phyloP scores from a whole-genome alignment of 805 yeast genomes.

The Wickerhamomyces bisporus region DNA sequence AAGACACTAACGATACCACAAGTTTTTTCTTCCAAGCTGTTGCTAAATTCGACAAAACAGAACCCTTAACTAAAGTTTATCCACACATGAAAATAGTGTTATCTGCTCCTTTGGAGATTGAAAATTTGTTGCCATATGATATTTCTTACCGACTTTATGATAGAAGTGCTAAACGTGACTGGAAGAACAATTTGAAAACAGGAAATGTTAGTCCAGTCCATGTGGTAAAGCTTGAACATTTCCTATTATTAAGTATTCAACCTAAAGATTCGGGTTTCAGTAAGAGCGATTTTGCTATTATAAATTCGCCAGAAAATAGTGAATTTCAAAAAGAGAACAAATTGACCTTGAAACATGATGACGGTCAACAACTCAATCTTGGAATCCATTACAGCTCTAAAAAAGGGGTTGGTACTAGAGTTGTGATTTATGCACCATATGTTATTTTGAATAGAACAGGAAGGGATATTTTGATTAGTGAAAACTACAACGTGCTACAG shows the following conservation, averaged over 20 bases:
- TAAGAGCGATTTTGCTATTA: conserved; percentile 69
- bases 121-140: conserved; percentile 81
- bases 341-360: conserved; percentile 47
- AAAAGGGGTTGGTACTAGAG: conserved; percentile 54
- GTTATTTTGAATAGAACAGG: conserved; percentile 79
- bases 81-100: conserved; percentile 78
- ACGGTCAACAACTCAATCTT: conserved; percentile 64
- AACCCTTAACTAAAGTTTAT: conserved; percentile 67
- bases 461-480: conserved; percentile 50
- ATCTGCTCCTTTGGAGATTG: conserved; percentile 82
- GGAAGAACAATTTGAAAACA: conserved; percentile 55
- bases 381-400: conserved; percentile 57
- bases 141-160: conserved; percentile 71
- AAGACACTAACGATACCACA: conserved; percentile 32
- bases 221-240: conserved; percentile 67
- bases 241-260: conserved; percentile 64
- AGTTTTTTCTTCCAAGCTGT: conserved; percentile 68
- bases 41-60: conserved; percentile 58
- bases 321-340: conserved; percentile 52
- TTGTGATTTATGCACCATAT: conserved; percentile 80
- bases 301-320: conserved; percentile 47
- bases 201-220: conserved; percentile 75
- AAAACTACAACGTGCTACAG: conserved; percentile 45
- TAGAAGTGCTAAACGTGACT: conserved; percentile 60
- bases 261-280: conserved; percentile 59